Conservation (phyloP, 306 rosid genomes). For the Prunus armeniaca region DNA sequence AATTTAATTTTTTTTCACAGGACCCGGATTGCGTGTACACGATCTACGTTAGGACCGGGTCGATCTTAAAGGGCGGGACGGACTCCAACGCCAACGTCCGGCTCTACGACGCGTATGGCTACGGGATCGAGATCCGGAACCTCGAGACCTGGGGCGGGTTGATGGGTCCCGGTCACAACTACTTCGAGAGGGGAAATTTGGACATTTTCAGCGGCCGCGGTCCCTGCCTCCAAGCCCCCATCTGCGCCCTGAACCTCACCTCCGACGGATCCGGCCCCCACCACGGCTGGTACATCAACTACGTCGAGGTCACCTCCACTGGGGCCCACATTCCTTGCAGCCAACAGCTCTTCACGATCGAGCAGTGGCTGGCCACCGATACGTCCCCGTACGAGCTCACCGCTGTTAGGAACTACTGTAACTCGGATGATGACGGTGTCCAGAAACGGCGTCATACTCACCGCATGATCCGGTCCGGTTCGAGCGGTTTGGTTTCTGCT, state of each 20-base stretch:
- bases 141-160: slow-evolving; percentile 76
- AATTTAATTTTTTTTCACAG: slow-evolving; percentile 35
- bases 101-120: slow-evolving; percentile 51
- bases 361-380: slow-evolving; percentile 85
- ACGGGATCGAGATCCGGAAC: slow-evolving; percentile 47
- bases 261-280: slow-evolving; percentile 70
- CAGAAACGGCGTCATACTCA: neutral
- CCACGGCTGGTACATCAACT: slow-evolving; percentile 93
- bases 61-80: slow-evolving; percentile 71
- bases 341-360: slow-evolving; percentile 49
- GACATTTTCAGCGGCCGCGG: slow-evolving; percentile 83
- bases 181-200: slow-evolving; percentile 86
- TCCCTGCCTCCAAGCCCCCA: slow-evolving; percentile 54
- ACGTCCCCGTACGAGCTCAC: slow-evolving; percentile 62
- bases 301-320: slow-evolving; percentile 67
- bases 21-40: slow-evolving; percentile 69
- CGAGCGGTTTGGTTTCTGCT: neutral
- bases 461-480: slow-evolving; percentile 10
- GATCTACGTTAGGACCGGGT: slow-evolving; percentile 62
- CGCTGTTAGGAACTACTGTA: slow-evolving; percentile 46
- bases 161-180: slow-evolving; percentile 57
- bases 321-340: slow-evolving; percentile 52
- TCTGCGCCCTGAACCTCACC: slow-evolving; percentile 72
- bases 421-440: neutral
- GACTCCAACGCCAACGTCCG: slow-evolving; percentile 51